These are phyloP conservation scores for Malus hybrid DNA, from an alignment of 331 rosid genomes.

Conservation along the genomic window DNA sequence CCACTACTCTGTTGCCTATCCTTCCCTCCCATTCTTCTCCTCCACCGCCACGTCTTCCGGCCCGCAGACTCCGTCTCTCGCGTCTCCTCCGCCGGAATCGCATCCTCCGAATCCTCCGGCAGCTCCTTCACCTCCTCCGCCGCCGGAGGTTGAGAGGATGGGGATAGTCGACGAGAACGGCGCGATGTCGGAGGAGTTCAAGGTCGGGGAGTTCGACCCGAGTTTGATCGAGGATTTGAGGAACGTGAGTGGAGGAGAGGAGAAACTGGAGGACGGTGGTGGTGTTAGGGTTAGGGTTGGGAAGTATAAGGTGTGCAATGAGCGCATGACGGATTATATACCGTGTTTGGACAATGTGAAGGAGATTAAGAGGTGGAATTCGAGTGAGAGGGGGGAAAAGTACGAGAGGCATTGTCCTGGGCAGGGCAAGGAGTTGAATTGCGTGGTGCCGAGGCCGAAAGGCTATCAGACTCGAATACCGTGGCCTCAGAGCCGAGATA, in stretches of 20 bases:
- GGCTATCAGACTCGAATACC: conserved; percentile 54
- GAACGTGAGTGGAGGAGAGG: conserved; percentile 15
- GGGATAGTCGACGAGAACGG: conserved; percentile 72
- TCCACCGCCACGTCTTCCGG: conserved; percentile 3
- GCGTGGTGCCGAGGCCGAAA: conserved; percentile 61
- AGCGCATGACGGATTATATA: conserved; percentile 45
- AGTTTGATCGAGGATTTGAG: conserved; percentile 24
- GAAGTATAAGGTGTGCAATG: conserved; percentile 41
- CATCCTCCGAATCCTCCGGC: background rate
- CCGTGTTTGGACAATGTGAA: conserved; percentile 74
- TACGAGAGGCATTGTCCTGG: conserved; percentile 75
- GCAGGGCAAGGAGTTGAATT: conserved; percentile 37
- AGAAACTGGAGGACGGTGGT: conserved; percentile 1
- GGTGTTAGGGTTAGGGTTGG: conserved; percentile 26
- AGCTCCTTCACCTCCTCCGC: background rate
- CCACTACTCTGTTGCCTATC: conserved; percentile 20
- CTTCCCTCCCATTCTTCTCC: conserved; percentile 24
- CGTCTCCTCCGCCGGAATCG: background rate
- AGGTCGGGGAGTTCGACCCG: conserved; percentile 47
- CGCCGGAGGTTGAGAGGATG: conserved; percentile 38
- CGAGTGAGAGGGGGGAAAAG: conserved; percentile 43
- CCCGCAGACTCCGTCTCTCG: background rate
- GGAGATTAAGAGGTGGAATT: conserved; percentile 27
- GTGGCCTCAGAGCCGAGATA: conserved; percentile 84
- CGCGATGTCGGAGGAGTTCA: conserved; percentile 65